Base-by-base conservation (phyloP, 108 stramenopile species). In the Skeletonema grethae region DNA sequence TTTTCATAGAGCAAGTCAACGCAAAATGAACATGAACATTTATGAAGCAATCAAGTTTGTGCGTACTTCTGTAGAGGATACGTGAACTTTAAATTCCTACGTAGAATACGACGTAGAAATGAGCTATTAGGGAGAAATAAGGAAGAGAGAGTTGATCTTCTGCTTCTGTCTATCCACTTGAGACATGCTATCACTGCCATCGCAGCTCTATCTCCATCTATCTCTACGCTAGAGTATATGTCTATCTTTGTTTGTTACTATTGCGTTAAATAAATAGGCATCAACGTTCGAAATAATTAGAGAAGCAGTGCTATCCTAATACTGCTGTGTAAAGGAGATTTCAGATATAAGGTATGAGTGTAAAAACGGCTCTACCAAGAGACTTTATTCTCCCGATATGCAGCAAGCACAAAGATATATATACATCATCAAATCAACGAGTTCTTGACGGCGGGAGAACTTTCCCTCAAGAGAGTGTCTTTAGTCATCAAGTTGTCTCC, bases 381-480 rank as follows among this genome's bases (percentile, higher is more conserved):
- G 76, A 77, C 76, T 77, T 77, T 77, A 77, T 77, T 77, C 76
- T 77, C 70, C 69, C 69, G 61, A 70, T 59, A 25, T 13, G 30
- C 28, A 57, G 24, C 30, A 16, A 59, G 20, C 69, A 61, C 16
- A 1, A 38, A 60, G 25, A 28, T 28, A 12, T 5, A 55, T 15
- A 56, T 18, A 20, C 13, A 7, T 34, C 15, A 30, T 83, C 74
- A 83, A 57, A 88, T 88, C 12, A 88, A 78, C 6, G 87, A 88
- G 71, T 82, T 88, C 74, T 86, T 84, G 56, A 70, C 78, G 28
- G 43, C 73, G 58, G 75, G 56, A 18, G 75, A 61, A 55, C 68
- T 82, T 32, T 86, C 82, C 16, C 70, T 73, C n/a, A 82, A 24
- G 13, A 85, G 64, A 63, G 86, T 83, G 38, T 90, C 89, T 72